Conservation (phyloP, 345 rosid species). For the Populus euphratica region DNA sequence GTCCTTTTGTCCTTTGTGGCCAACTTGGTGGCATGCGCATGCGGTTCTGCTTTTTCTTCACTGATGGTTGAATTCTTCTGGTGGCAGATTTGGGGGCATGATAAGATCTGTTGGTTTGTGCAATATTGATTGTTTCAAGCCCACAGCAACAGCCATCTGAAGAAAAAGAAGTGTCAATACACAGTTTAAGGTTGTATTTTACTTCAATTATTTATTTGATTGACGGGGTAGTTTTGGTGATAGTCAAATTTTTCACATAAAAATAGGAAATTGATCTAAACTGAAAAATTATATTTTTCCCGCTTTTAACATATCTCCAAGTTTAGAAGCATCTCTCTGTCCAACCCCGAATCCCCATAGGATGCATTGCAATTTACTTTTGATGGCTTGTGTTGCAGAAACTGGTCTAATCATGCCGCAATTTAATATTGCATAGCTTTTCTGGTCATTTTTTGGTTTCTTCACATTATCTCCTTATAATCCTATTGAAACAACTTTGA, state of each 20-base stretch:
- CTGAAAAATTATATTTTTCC: constrained; percentile 8
- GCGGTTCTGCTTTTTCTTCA: constrained; percentile 6
- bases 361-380: not conserved
- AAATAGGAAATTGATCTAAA: constrained; percentile 27
- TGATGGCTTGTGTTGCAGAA: not conserved
- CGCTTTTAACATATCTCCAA: constrained; percentile 9
- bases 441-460: not conserved
- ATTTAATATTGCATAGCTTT: not conserved
- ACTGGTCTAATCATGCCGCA: not conserved
- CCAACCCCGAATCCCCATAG: not conserved
- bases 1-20: not conserved
- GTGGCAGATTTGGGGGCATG: constrained; percentile 75
- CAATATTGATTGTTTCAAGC: constrained; percentile 90
- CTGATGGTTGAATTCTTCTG: constrained; percentile 11
- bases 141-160: constrained; percentile 51
- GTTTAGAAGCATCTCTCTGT: not conserved
- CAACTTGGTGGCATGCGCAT: not conserved
- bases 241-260: constrained; percentile 14
- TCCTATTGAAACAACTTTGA: not conserved
- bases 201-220: constrained; percentile 19
- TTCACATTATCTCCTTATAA: not conserved
- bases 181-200: constrained; percentile 22
- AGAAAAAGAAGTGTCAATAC: constrained; percentile 27
- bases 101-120: constrained; percentile 82
- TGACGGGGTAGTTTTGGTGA: constrained; percentile 22